Conservation (phyloP, 495 filamentous ascomycete genomes). For the Penicillium waksmanii region DNA sequence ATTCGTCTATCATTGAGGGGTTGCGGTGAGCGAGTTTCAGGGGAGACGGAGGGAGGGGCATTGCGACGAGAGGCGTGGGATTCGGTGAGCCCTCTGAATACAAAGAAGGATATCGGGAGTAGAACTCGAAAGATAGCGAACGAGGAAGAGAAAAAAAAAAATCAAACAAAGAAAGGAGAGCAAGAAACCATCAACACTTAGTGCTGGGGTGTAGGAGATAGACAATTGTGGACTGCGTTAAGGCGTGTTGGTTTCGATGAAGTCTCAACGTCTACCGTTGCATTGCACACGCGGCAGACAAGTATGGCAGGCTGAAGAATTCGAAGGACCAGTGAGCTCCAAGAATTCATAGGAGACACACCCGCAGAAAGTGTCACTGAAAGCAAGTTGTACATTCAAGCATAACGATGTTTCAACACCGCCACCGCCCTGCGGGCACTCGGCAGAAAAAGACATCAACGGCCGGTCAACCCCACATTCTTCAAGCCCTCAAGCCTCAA, state of each 20-base stretch:
- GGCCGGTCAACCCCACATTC: slow-evolving; percentile 18
- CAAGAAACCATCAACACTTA: slow-evolving; percentile 6
- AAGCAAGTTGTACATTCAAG: background rate
- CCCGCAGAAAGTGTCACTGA: slow-evolving; percentile 5
- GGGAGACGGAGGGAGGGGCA: slow-evolving; percentile 60
- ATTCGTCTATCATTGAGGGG: slow-evolving; percentile 63
- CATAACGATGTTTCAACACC: background rate
- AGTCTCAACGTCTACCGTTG: background rate
- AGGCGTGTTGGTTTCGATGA: background rate
- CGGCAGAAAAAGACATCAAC: slow-evolving; percentile 13
- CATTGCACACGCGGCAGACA: background rate
- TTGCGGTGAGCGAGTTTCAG: slow-evolving; percentile 64
- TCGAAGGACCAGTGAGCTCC: background rate
- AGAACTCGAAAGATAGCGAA: slow-evolving; percentile 6
- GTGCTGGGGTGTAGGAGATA: background rate
- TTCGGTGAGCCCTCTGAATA: background rate
- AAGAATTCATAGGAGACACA: background rate
- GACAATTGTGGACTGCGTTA: background rate
- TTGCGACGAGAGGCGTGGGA: slow-evolving; percentile 8
- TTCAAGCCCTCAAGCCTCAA: slow-evolving; percentile 1
- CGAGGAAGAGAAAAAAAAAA: background rate
- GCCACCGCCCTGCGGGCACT: background rate
- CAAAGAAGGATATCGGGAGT: background rate
- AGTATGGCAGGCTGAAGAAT: background rate
- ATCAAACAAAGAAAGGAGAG: slow-evolving; percentile 8